These are phyloP conservation scores for Oryza brachyantha DNA, from an alignment of 176 grass and related monocot species.

Conservation along the genomic window DNA sequence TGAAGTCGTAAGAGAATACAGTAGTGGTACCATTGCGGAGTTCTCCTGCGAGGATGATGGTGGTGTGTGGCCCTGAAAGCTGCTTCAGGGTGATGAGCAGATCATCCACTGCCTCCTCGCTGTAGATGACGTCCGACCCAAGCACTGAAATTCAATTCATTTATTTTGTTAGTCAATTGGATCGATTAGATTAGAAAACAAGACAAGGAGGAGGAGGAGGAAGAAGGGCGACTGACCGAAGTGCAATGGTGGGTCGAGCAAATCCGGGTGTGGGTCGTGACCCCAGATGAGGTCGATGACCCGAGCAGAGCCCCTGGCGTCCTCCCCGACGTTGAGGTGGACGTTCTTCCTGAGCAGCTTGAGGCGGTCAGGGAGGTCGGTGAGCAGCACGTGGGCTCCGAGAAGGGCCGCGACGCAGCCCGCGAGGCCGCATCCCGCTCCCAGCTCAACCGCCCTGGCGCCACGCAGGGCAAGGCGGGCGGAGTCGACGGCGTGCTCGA, in stretches of 20 bases:
- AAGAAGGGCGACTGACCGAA: not conserved
- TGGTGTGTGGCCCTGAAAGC: slow-evolving; percentile 53
- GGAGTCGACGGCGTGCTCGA: slow-evolving; percentile 73
- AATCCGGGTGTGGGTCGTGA: slow-evolving; percentile 48
- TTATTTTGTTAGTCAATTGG: too few species aligned
- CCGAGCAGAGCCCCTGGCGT: slow-evolving; percentile 37
- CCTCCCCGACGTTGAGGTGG: slow-evolving; percentile 34
- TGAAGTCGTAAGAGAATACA: too few species aligned
- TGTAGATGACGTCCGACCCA: slow-evolving; percentile 92
- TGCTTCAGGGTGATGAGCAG: slow-evolving; percentile 56
- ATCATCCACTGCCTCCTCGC: slow-evolving; percentile 71
- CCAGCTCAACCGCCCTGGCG: slow-evolving; percentile 57
- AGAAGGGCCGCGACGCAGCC: slow-evolving; percentile 57
- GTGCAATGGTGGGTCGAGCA: not conserved
- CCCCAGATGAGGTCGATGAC: slow-evolving; percentile 71
- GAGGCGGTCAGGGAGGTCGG: slow-evolving; percentile 81
- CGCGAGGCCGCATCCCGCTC: slow-evolving; percentile 75
- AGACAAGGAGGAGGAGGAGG: not conserved
- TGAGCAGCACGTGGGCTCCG: slow-evolving; percentile 60
- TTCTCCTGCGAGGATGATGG: slow-evolving; percentile 77
- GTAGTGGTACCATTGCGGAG: slow-evolving; percentile 66
- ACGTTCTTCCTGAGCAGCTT: slow-evolving; percentile 81
- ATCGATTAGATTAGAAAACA: too few species aligned
- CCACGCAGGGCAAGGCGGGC: slow-evolving; percentile 38
- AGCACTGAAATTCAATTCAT: slow-evolving; percentile 42